phyloP scores from a whole-genome alignment of 768 basidiomycete genomes.

The Infundibulicybe gibba region DNA sequence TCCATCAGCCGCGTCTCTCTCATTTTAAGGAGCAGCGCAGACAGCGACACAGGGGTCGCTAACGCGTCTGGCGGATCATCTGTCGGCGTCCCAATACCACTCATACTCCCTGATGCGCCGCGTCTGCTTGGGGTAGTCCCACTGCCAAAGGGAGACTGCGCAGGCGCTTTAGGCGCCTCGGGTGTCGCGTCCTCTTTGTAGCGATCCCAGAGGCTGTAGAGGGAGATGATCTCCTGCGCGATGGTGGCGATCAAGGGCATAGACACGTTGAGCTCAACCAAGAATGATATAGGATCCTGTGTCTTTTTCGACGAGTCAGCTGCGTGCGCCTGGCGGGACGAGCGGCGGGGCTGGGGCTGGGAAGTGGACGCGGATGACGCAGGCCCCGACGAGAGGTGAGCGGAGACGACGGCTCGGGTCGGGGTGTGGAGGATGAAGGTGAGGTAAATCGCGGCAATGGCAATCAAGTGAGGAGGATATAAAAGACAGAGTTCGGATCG shows the following conservation, averaged over 20 bases:
- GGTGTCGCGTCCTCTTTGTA: slow-evolving; percentile 64
- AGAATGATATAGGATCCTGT: slow-evolving; percentile 76
- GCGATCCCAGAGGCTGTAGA: slow-evolving; percentile 87
- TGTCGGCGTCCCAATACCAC: slow-evolving; percentile 23
- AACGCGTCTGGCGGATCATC: slow-evolving; percentile 13
- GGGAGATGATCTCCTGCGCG: slow-evolving; percentile 84
- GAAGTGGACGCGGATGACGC: slow-evolving; percentile 9
- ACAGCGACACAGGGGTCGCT: slow-evolving; percentile 58
- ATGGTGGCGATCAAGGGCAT: slow-evolving; percentile 79
- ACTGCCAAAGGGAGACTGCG: slow-evolving; percentile 21
- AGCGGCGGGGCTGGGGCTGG: slow-evolving; percentile 45
- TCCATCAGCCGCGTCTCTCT: slow-evolving; percentile 61
- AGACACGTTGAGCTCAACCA: slow-evolving; percentile 84
- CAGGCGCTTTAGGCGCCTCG: slow-evolving; percentile 22
- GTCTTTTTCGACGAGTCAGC: slow-evolving; percentile 31
- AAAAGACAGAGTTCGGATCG: slow-evolving; percentile 91
- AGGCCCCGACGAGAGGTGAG: slow-evolving; percentile 31
- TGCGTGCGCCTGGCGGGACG: slow-evolving; percentile 42
- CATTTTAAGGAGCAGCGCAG: slow-evolving; percentile 59
- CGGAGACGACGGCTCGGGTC: slow-evolving; percentile 39
- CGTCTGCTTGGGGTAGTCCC: slow-evolving; percentile 22
- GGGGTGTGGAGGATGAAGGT: slow-evolving; percentile 73
- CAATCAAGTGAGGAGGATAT: slow-evolving; percentile 93
- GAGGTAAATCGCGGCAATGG: slow-evolving; percentile 88
- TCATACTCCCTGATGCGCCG: slow-evolving; percentile 15